Evolutionary conservation across 1,139 yeast species (phyloP).

Genomic region (Magnusiomyces tetraspermus): DNA sequence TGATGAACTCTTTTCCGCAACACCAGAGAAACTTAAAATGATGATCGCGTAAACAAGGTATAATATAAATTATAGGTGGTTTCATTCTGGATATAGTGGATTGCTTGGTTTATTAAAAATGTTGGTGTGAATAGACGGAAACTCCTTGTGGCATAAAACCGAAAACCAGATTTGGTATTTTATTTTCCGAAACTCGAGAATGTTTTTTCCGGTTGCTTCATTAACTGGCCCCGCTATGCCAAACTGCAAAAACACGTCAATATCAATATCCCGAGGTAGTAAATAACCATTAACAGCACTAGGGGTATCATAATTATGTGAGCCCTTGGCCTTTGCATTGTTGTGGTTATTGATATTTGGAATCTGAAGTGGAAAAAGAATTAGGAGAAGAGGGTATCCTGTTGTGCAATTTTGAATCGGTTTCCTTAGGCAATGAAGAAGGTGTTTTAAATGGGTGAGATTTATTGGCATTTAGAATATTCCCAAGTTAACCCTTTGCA

Average conservation of each 20-base stretch:
- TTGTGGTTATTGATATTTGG: no score
- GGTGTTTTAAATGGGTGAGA: no score
- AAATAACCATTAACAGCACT: no score
- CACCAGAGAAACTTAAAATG: background rate
- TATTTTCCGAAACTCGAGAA: background rate
- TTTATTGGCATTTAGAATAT: no score
- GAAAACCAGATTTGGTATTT: constrained; percentile 4
- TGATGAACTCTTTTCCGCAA: background rate
- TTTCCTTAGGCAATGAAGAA: no score
- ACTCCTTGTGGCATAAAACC: background rate
- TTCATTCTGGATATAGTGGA: background rate
- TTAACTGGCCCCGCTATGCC: background rate
- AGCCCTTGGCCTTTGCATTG: no score
- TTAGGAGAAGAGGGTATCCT: no score
- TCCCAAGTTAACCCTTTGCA: no score
- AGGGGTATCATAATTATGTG: no score
- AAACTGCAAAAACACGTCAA: background rate
- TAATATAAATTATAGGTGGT: background rate
- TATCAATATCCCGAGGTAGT: constrained; percentile 4
- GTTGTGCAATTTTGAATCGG: no score
- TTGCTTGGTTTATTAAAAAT: background rate
- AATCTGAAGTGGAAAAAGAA: no score
- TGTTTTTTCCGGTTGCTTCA: background rate
- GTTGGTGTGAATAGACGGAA: background rate
- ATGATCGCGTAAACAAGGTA: background rate